These are phyloP conservation scores for Parasitella parasitica DNA, from an alignment of 371 early-diverging fungal species.

Conservation along the genomic window DNA sequence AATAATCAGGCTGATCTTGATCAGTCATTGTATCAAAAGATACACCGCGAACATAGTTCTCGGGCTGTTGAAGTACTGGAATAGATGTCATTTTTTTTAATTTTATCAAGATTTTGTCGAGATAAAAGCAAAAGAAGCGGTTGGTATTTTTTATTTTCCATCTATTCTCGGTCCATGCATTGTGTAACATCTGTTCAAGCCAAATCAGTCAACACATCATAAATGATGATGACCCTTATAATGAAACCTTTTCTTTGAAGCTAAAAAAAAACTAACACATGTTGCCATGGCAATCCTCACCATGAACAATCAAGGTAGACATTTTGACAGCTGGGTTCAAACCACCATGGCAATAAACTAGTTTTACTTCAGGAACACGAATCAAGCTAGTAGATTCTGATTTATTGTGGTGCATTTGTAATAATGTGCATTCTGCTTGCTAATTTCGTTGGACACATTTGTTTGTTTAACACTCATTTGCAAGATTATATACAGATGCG, in stretches of 20 bases:
- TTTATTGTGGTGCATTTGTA: no score
- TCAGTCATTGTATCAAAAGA: constrained; percentile 63
- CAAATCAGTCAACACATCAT: not conserved
- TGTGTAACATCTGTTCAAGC: constrained; percentile 6
- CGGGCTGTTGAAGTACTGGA: constrained; percentile 10
- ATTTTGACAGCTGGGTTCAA: not conserved
- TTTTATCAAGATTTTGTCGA: not conserved
- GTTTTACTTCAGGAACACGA: not conserved
- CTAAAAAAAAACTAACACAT: not conserved
- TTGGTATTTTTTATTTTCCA: not conserved
- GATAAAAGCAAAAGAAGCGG: not conserved
- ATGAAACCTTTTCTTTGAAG: not conserved
- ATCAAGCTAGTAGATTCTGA: not conserved
- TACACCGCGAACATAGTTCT: constrained; percentile 55
- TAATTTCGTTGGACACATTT: no score
- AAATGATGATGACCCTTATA: not conserved
- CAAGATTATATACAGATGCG: no score
- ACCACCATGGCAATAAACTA: not conserved
- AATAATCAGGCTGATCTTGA: constrained; percentile 52
- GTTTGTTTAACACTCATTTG: not conserved
- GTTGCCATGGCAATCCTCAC: not conserved
- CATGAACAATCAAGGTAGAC: not conserved
- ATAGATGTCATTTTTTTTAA: not conserved
- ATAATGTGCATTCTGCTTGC: no score
- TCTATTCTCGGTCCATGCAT: not conserved